Percentiles rank a stretch among this genome's conserved stretches.
These are phyloP conservation scores for Dactylellina parvicollis DNA, from an alignment of 2,329 filamentous ascomycete species.

Conservation along the genomic window DNA sequence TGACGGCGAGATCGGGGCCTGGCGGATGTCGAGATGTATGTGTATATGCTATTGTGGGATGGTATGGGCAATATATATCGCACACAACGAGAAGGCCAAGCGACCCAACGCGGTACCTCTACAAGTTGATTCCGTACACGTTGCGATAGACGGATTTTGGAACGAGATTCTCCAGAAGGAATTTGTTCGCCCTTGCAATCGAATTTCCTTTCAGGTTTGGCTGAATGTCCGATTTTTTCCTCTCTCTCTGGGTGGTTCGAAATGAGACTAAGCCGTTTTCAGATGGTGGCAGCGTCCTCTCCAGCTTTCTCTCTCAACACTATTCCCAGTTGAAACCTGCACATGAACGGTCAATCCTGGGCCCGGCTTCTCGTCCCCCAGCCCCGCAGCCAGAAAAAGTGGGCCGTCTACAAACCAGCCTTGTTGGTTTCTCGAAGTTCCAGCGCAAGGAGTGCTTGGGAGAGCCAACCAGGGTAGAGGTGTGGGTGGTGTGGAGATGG, in stretches of 20 bases:
- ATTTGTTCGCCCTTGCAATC: conserved; percentile 51
- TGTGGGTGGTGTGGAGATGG: conserved; percentile 53
- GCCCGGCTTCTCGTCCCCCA: conserved; percentile 55
- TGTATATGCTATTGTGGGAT: too few relatives aligned
- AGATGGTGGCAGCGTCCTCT: conserved; percentile 51
- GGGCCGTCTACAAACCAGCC: conserved; percentile 53
- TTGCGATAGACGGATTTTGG: conserved; percentile 40
- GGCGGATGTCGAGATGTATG: too few relatives aligned
- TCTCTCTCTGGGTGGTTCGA: conserved; percentile 37
- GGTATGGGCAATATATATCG: conserved; percentile 11
- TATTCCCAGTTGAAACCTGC: conserved; percentile 55
- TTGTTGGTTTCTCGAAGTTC: conserved; percentile 55
- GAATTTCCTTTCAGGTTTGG: conserved; percentile 51
- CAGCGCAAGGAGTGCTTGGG: conserved; percentile 51
- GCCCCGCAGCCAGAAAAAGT: conserved; percentile 54
- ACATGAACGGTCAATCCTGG: conserved; percentile 54
- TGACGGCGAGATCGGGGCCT: too few relatives aligned
- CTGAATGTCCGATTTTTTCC: conserved; percentile 47
- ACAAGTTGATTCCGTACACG: conserved; percentile 28
- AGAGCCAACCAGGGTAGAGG: conserved; percentile 46
- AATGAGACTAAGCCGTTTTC: conserved; percentile 45
- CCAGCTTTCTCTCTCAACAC: conserved; percentile 28
- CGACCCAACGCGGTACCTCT: conserved; percentile 17
- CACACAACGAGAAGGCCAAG: conserved; percentile 18
- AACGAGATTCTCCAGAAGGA: conserved; percentile 43